Evolutionary conservation across 768 basidiomycete genomes (phyloP).

Genomic region (Podaxis sp.): DNA sequence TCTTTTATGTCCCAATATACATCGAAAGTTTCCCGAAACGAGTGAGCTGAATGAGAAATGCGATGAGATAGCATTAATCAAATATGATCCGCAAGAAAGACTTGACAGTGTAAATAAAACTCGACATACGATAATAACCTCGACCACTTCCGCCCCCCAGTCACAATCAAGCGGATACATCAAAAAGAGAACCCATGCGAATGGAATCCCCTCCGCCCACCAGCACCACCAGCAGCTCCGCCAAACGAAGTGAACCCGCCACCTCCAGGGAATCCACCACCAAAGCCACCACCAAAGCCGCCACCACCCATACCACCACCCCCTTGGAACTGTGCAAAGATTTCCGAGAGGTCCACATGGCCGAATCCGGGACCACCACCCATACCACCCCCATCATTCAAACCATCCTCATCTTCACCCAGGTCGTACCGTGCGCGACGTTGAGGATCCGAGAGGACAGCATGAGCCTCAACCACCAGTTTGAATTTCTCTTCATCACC

Average conservation of each 20-base stretch:
- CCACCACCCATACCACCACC: conserved; percentile 31
- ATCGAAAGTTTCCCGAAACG: not conserved
- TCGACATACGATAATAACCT: not conserved
- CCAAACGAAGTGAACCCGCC: conserved; percentile 11
- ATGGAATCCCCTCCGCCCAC: conserved; percentile 20
- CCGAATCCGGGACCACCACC: conserved; percentile 33
- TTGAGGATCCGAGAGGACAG: conserved; percentile 74
- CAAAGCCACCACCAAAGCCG: conserved; percentile 25
- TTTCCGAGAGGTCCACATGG: conserved; percentile 51
- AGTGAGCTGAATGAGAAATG: not conserved
- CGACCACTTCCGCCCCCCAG: not conserved
- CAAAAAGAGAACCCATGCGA: conserved; percentile 31
- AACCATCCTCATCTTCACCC: conserved; percentile 79
- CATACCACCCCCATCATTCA: conserved; percentile 40
- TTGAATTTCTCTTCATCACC: conserved; percentile 98
- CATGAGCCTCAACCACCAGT: conserved; percentile 76
- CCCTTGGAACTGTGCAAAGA: conserved; percentile 63
- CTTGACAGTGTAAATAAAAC: not conserved
- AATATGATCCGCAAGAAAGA: not conserved
- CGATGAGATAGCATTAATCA: not conserved
- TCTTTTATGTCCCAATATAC: too few relatives aligned
- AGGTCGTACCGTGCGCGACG: conserved; percentile 73
- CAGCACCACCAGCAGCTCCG: conserved; percentile 2
- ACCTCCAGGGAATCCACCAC: conserved; percentile 25
- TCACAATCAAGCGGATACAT: not conserved